Evolutionary conservation across 148 eudicot species (phyloP).

Genomic region (Oxyria digyna): DNA sequence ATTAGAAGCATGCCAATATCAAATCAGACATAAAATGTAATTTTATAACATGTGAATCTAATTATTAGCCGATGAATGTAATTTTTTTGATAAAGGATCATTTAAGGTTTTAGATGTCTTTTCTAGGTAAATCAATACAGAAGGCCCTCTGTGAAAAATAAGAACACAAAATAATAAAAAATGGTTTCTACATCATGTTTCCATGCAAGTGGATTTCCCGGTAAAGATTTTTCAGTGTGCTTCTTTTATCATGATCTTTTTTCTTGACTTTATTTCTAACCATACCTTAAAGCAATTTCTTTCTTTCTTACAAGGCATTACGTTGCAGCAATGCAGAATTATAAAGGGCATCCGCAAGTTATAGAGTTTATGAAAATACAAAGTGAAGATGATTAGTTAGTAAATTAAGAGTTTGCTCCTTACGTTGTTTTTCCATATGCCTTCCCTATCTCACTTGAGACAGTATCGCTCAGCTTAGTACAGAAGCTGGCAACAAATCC

Average conservation of each 20-base stretch:
- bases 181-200: not conserved
- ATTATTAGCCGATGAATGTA: not conserved
- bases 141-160: not conserved
- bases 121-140: not conserved
- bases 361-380: not conserved
- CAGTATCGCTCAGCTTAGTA: constrained; percentile 88
- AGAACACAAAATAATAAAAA: not conserved
- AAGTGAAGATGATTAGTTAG: not conserved
- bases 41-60: not conserved
- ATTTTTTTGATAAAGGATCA: not conserved
- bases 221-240: not conserved
- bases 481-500: constrained; percentile 97
- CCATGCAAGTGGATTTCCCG: not conserved
- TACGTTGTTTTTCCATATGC: constrained; percentile 91
- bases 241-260: no score
- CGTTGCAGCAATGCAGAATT: not conserved
- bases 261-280: no score
- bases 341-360: not conserved
- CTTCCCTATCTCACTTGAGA: constrained; percentile 96
- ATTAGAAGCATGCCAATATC: not conserved
- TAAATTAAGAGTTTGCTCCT: constrained; percentile 15
- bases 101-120: not conserved
- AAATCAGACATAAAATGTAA: not conserved
- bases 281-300: not conserved
- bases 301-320: not conserved